Conservation (phyloP, 2,329 filamentous ascomycete genomes). For the Trichoderma simmonsii region DNA sequence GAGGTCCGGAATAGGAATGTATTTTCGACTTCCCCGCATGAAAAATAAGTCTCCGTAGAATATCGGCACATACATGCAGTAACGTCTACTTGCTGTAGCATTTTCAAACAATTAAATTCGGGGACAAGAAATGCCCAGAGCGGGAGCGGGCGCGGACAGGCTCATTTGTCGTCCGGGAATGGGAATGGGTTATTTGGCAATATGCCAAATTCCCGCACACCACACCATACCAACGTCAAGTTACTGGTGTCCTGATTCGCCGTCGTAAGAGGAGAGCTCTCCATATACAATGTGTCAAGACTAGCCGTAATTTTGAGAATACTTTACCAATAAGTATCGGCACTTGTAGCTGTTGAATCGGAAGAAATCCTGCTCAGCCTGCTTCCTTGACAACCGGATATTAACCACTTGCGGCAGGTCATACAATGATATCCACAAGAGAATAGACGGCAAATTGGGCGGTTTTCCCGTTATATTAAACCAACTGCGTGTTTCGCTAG, state of each 20-base stretch:
- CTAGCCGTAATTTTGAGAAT: accelerated
- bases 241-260: background rate
- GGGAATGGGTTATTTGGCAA: background rate
- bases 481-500: background rate
- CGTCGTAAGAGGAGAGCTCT: background rate
- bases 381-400: background rate
- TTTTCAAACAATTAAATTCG: background rate
- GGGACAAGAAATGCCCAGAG: background rate
- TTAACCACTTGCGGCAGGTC: background rate
- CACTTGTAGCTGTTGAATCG: background rate
- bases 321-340: background rate
- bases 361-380: background rate
- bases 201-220: background rate
- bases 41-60: background rate
- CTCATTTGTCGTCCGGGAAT: background rate
- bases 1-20: background rate
- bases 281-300: background rate
- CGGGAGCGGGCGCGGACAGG: background rate
- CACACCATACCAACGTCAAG: background rate
- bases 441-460: background rate
- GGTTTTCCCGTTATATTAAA: background rate
- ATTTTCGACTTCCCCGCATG: background rate
- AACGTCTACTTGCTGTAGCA: background rate
- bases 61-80: background rate
- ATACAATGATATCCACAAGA: background rate